Evolutionary conservation across 2,329 filamentous ascomycete species (phyloP), one percentile per base, ranked within the genome.

Genomic region (Exophiala xenobiotica): DNA sequence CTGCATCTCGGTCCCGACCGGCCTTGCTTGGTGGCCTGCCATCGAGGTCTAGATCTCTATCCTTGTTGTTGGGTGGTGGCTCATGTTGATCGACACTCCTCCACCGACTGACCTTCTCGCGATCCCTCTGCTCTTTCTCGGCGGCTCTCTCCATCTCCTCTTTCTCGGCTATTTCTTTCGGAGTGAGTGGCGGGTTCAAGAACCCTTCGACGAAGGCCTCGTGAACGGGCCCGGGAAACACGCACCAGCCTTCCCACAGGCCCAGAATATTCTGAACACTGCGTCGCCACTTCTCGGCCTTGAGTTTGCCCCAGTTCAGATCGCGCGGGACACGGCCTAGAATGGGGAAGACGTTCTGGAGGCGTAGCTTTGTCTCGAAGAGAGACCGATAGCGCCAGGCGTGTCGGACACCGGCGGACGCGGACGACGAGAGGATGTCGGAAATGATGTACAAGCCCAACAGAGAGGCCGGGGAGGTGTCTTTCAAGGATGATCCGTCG

Each of bases 351-450:
- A 85, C 82, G 51, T 82, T 80, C 49, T 83, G 80, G 6, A 80
- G 72, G 23, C 81, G 82, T 19, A 96, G 75, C 1, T 86, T 82
- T 0, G 77, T 75, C 66, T 95, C 90, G 56, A 96, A 90, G 2
- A 92, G 77, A 59, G 87, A 83, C 18, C 90, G 79, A 64, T 90
- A 96, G 46, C 90, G 85, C 88, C 90, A 96, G 2, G 88, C 88
- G 66, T 91, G 88, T 2, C 88, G 83, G 19, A 92, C 84, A 2
- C 85, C 86, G 57, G 86, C 87, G 7, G 85, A 89, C 4, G 80
- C 78, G 1, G 86, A 88, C 1, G 88, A 87, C 0, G 87, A 88
- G 9, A 95, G 77, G 39, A 96, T 86, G 66, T 96, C 91, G 23
- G 79, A 83, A 44, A 88, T 79, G 45, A 93, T 76, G 65, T 95